These are phyloP conservation scores for Fusarium tuaranense DNA, from an alignment of 2,329 filamentous ascomycete genomes.

Conservation along the genomic window DNA sequence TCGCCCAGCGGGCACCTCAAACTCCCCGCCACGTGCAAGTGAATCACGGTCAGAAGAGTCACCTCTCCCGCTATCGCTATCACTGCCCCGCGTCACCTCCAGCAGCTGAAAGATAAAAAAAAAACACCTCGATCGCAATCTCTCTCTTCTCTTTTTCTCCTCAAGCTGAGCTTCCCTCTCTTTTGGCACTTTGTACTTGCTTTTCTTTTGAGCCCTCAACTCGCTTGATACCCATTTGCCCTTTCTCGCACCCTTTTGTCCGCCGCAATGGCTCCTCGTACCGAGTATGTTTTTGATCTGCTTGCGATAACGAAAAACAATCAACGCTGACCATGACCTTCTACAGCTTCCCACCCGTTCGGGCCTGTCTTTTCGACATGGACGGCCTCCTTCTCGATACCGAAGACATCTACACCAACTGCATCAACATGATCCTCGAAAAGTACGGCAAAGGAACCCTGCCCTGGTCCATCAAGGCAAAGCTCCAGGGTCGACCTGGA, in stretches of 20 bases:
- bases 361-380: conserved; percentile 98
- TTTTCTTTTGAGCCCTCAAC: neutral
- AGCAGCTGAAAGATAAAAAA: conserved; percentile 7
- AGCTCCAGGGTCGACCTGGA: conserved; percentile 73
- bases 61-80: neutral
- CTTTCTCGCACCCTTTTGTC: neutral
- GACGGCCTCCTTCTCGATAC: conserved; percentile 95
- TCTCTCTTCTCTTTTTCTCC: neutral
- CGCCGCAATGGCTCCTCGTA: conserved; percentile 55
- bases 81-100: neutral
- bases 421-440: conserved; percentile 84
- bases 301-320: neutral
- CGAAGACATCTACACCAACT: conserved; percentile 88
- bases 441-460: conserved; percentile 79
- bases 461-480: conserved; percentile 96
- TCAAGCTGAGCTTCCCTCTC: conserved; percentile 2
- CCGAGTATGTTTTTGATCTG: conserved; percentile 53
- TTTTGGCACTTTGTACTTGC: neutral
- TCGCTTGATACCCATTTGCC: conserved; percentile 7
- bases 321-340: conserved; percentile 21
- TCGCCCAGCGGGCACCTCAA: neutral
- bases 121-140: conserved; percentile 30
- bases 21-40: neutral
- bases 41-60: neutral
- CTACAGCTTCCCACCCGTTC: conserved; percentile 78